Conservation (phyloP, 768 basidiomycete species). For the Auriculariales sp. region DNA sequence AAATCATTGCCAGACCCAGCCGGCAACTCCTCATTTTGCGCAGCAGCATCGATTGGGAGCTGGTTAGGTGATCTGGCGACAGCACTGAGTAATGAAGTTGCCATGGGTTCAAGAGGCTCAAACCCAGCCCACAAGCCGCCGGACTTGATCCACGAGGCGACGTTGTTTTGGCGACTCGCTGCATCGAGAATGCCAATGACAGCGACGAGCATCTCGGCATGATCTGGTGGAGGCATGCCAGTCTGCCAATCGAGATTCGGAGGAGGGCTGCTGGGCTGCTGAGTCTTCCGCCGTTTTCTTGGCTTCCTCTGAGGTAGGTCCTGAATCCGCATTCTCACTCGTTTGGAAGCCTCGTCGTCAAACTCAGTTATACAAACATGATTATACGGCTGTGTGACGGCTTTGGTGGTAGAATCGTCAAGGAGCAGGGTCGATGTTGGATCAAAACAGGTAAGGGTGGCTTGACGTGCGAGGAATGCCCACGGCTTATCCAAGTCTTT, state of each 20-base stretch:
- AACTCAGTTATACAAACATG: conserved; percentile 70
- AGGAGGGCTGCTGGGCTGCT: neutral
- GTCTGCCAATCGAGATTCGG: too few relatives aligned
- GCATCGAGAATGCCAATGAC: conserved; percentile 52
- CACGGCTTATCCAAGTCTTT: conserved; percentile 67
- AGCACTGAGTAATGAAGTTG: too few relatives aligned
- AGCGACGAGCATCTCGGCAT: conserved; percentile 41
- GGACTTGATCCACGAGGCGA: conserved; percentile 49
- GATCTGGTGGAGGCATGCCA: too few relatives aligned
- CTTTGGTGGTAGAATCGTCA: conserved; percentile 39
- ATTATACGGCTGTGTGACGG: conserved; percentile 63
- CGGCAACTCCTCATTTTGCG: too few relatives aligned
- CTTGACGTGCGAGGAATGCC: conserved; percentile 20
- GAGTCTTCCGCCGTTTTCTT: neutral
- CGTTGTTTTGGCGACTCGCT: conserved; percentile 42
- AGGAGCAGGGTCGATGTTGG: conserved; percentile 33
- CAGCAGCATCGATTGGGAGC: too few relatives aligned
- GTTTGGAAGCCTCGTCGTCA: conserved; percentile 14
- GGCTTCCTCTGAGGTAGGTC: neutral
- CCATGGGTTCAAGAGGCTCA: too few relatives aligned
- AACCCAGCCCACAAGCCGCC: conserved; percentile 31
- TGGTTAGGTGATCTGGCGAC: too few relatives aligned
- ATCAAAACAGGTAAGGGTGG: too few relatives aligned
- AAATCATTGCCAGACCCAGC: too few relatives aligned
- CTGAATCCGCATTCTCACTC: neutral